Percentiles rank a stretch among this genome's conserved stretches.
phyloP scores from a whole-genome alignment of 2,329 filamentous ascomycete species.

The Colletotrichum sp. region DNA sequence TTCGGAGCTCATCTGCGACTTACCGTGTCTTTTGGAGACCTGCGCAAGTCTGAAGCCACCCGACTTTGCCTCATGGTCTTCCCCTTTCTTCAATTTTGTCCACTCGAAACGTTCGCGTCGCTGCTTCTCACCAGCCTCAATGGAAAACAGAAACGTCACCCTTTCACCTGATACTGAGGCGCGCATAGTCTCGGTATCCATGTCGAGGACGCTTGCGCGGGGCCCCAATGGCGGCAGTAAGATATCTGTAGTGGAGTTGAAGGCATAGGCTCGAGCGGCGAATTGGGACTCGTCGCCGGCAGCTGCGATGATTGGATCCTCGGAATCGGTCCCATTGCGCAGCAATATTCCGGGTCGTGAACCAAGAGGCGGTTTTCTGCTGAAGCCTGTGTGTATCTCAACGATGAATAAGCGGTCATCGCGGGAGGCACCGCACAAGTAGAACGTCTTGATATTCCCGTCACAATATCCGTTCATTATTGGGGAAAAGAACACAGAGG shows the following conservation, averaged over 20 bases:
- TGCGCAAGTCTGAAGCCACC: neutral
- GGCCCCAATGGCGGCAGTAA: neutral
- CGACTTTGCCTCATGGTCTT: neutral
- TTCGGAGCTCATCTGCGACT: neutral
- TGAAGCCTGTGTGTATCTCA: neutral
- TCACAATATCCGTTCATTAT: neutral
- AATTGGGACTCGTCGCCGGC: neutral
- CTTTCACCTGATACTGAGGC: rapidly evolving
- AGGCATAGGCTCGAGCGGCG: rapidly evolving
- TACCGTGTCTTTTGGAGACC: rapidly evolving
- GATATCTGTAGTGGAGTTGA: neutral
- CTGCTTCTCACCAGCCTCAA: neutral
- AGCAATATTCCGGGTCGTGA: neutral
- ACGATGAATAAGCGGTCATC: neutral
- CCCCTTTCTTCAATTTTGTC: neutral
- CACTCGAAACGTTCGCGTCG: neutral
- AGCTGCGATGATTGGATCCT: neutral
- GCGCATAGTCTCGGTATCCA: neutral
- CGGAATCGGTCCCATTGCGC: neutral
- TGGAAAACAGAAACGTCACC: neutral
- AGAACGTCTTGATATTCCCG: neutral
- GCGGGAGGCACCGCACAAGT: neutral
- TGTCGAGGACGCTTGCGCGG: neutral
- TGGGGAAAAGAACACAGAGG: neutral
- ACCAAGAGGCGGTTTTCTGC: neutral